A percentile compares a stretch with the other conserved stretches of the same genome.
Evolutionary conservation across 78 protist species (phyloP).

Genomic region (Fonticula alba): DNA sequence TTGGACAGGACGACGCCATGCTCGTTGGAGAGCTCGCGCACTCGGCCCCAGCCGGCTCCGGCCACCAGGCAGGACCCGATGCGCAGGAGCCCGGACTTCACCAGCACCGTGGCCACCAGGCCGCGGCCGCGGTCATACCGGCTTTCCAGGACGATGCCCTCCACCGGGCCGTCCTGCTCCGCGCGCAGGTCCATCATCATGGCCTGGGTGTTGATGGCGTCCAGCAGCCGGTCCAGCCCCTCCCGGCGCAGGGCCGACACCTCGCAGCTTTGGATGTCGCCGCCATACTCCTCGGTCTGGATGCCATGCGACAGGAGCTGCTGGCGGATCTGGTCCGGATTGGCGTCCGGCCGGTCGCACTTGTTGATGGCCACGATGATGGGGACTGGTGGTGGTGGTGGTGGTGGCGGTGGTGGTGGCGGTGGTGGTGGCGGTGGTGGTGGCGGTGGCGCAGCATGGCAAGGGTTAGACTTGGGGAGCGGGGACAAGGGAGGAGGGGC

Average conservation of each 20-base stretch:
- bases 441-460: not conserved
- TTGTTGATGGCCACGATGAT: constrained; percentile 74
- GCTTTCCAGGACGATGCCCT: not conserved
- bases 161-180: not conserved
- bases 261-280: constrained; percentile 36
- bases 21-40: not conserved
- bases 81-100: constrained; percentile 4
- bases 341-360: constrained; percentile 42
- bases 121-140: not conserved
- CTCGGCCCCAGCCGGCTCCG: not conserved
- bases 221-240: constrained; percentile 22
- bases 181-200: not conserved
- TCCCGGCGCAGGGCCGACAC: constrained; percentile 32
- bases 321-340: constrained; percentile 3
- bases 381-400: constrained; percentile 17
- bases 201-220: constrained; percentile 28
- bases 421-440: too few relatives aligned
- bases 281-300: constrained; percentile 51
- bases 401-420: too few relatives aligned
- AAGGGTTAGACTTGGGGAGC: not conserved
- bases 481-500: not conserved
- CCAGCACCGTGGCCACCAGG: not conserved
- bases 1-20: not conserved
- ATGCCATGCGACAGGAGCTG: constrained; percentile 40
- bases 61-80: not conserved